Base-by-base conservation (phyloP, 306 rosid species). In the Cucurbita maxima region DNA sequence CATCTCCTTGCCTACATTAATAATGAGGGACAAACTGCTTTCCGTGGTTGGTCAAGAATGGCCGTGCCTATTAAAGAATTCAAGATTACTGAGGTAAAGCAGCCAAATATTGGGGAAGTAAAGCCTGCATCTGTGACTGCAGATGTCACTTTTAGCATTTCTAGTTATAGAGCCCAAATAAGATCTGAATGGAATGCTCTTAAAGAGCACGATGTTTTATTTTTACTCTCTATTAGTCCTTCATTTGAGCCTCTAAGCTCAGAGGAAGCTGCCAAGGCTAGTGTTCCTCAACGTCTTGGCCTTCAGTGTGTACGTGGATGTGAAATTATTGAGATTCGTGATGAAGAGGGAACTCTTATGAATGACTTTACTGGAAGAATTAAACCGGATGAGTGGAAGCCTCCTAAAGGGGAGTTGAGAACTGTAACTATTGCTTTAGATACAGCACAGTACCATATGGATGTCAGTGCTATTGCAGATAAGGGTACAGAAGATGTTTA, bases 11-110 rank as follows among this genome's bases (percentile, higher is more conserved):
- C 99, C 37, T 84, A 81, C 79, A 89, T 91, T 79, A 91, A 94
- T 75, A 94, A 75, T 72, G 96, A 94, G 57, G 99, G 96, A 76
- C 90, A 82, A 51, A 83, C 97, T 78, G 90, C 96, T 77, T 91
- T 94, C 64, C 96, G 97, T 44, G 99, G 99, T 73, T 94, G 99
- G 99, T 94, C 99, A 47, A 91, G 99, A 84, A 94, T 94, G 99
- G 99, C 89, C 71, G 97, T 91, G 66, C 99, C 97, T 47, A 79
- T 89, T 79, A 89, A 84, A 78, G 87, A 94, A 79, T 94, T 89
- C 80, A 94, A 78, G 88, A 85, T 94, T 73, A 59, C 86, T 34
- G 95, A 84, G 86, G 89, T 94, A 20, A 94, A 91, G 73, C 97
- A 91, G 77, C 99, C 97, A 68, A 94, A 94, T 84, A 94, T 94